Base-by-base conservation (phyloP, 2,329 filamentous ascomycete species). In the Exophiala sideris region DNA sequence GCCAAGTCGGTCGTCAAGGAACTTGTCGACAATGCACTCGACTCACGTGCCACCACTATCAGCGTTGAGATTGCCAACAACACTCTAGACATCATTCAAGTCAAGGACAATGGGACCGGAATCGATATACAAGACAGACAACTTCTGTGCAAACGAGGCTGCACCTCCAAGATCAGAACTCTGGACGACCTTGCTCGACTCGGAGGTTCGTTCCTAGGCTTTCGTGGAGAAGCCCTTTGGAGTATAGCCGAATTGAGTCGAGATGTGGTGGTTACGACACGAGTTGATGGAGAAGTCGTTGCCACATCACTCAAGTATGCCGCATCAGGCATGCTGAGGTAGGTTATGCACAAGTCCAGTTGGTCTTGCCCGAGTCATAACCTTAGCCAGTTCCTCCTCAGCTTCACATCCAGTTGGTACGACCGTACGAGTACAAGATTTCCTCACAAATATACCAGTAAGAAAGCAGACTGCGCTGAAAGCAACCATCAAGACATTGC, bases 11-110 rank as follows among this genome's bases (percentile, higher is more conserved):
- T 82, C 8, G 77, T 84, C 51, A 86, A 86, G 65, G 84, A 87
- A 65, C 77, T 87, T 36, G 67, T 87, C 36, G 84, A 87, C 57
- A 87, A 87, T 66, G 76, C 83, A n/a, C 73, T 87, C 9, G 84
- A 87, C 69, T 83, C 83, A 4, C 72, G 75, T 42, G 81, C 84
- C 1, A 79, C 79, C 2, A 76, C 77, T 1, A 71, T 87, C 35
- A 72, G 75, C 8, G 68, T 87, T 34, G 82, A 86, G 56, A 76
- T 86, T 5, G 76, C 79, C 10, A 63, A 70, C 44, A 84, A 86
- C 60, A 79, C 80, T 0, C 66, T 87, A 48, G 82, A 85, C 62
- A 63, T 76, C n/a, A 79, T 87, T 29, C 81, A 85, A 60, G 76
- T 86, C 41, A 81, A 76, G 51, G 82, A 84, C 67, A 86, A 86